Evolutionary conservation across 148 eudicot genomes (phyloP).

Genomic region (Gaultheria prostrata): DNA sequence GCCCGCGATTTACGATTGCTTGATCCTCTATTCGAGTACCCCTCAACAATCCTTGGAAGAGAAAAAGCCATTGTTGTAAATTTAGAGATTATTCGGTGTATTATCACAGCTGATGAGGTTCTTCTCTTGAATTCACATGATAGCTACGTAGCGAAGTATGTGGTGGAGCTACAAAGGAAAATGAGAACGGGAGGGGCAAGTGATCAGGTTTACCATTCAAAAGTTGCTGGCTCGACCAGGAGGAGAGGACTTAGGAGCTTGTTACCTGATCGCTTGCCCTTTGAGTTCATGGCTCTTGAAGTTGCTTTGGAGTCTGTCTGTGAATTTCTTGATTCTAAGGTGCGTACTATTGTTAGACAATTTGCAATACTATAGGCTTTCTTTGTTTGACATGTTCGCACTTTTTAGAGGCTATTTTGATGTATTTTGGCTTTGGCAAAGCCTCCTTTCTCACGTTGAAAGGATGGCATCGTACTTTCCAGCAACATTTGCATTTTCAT

Average conservation of each 20-base stretch:
- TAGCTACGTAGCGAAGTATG: slow-evolving; percentile 78
- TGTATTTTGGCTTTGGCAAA: neutral
- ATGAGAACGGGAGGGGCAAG: slow-evolving; percentile 46
- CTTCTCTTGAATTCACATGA: slow-evolving; percentile 89
- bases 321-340: slow-evolving; percentile 92
- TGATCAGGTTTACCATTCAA: slow-evolving; percentile 63
- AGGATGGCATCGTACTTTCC: neutral
- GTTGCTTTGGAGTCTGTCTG: slow-evolving; percentile 95
- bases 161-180: slow-evolving; percentile 82
- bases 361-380: no score
- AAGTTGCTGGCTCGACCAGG: slow-evolving; percentile 42
- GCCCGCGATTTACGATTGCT: slow-evolving; percentile 89
- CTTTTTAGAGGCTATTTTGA: neutral
- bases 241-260: slow-evolving; percentile 53
- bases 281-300: slow-evolving; percentile 93
- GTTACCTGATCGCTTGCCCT: slow-evolving; percentile 93
- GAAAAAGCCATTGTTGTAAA: slow-evolving; percentile 98
- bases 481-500: neutral
- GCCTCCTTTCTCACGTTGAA: slow-evolving; percentile 1
- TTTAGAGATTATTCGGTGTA: slow-evolving; percentile 92
- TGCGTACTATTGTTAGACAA: slow-evolving; percentile 19
- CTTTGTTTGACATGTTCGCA: neutral
- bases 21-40: slow-evolving; percentile 90
- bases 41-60: slow-evolving; percentile 92
- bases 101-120: slow-evolving; percentile 97